Evolutionary conservation across 306 rosid genomes (phyloP).

Genomic region (Acacia confusa): DNA sequence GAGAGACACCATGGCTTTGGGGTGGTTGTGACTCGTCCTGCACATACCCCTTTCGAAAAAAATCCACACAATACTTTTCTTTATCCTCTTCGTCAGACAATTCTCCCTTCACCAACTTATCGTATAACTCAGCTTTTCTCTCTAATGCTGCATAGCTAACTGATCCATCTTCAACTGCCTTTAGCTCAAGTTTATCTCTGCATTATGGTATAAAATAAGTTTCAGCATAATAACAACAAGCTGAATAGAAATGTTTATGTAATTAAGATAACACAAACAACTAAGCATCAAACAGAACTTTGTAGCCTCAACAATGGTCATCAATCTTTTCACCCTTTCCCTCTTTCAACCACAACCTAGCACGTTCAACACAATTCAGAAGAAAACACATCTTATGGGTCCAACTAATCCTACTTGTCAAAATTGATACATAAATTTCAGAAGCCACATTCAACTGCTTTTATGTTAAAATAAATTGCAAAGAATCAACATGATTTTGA

Average conservation of each 20-base stretch:
- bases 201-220: conserved; percentile 18
- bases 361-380: neutral
- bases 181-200: conserved; percentile 93
- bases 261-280: neutral
- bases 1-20: conserved; percentile 29
- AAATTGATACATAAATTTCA: neutral
- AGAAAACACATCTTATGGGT: neutral
- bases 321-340: neutral
- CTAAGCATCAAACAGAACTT: neutral
- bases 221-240: neutral
- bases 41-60: conserved; percentile 69
- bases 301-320: neutral
- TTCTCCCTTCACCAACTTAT: conserved; percentile 78
- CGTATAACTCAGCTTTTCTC: conserved; percentile 77
- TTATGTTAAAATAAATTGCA: neutral
- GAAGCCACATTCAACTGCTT: neutral
- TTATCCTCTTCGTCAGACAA: conserved; percentile 85
- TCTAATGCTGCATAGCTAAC: conserved; percentile 85
- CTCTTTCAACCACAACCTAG: neutral
- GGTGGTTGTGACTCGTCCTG: conserved; percentile 50
- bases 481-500: neutral
- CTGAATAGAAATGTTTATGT: neutral
- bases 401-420: neutral
- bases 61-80: conserved; percentile 93
- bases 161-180: conserved; percentile 82